phyloP scores from a whole-genome alignment of 768 basidiomycete genomes.

The Phallus indusiatus region DNA sequence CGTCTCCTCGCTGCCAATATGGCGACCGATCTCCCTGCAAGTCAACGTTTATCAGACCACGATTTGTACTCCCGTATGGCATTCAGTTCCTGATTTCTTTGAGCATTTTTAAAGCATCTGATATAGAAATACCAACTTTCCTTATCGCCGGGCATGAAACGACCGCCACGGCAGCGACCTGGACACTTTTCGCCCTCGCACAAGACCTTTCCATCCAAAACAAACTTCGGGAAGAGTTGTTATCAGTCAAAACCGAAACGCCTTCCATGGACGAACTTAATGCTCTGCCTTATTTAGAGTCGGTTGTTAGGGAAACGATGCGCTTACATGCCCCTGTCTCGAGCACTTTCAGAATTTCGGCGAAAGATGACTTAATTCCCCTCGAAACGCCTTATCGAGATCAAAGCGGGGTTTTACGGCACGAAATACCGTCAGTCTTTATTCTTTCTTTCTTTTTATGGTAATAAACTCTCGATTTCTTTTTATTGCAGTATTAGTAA shows the following conservation, averaged over 20 bases:
- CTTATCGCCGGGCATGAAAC: constrained; percentile 53
- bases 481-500: neutral
- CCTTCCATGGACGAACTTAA: constrained; percentile 65
- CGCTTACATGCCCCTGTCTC: constrained; percentile 47
- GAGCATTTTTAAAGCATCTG: neutral
- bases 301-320: constrained; percentile 51
- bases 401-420: constrained; percentile 28
- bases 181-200: constrained; percentile 50
- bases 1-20: constrained; percentile 57
- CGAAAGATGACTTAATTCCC: constrained; percentile 45
- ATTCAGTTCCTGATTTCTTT: neutral
- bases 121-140: constrained; percentile 51
- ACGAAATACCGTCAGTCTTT: constrained; percentile 22
- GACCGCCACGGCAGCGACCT: constrained; percentile 38
- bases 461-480: neutral
- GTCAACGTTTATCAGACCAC: constrained; percentile 47
- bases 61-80: constrained; percentile 50
- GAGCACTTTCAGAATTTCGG: constrained; percentile 32
- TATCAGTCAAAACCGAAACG: constrained; percentile 39
- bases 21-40: constrained; percentile 45
- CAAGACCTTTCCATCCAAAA: constrained; percentile 38
- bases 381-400: constrained; percentile 37
- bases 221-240: constrained; percentile 50
- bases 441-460: neutral
- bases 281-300: constrained; percentile 61